Base-by-base conservation (phyloP, 805 yeast genomes). In the Lipomyces sp. region DNA sequence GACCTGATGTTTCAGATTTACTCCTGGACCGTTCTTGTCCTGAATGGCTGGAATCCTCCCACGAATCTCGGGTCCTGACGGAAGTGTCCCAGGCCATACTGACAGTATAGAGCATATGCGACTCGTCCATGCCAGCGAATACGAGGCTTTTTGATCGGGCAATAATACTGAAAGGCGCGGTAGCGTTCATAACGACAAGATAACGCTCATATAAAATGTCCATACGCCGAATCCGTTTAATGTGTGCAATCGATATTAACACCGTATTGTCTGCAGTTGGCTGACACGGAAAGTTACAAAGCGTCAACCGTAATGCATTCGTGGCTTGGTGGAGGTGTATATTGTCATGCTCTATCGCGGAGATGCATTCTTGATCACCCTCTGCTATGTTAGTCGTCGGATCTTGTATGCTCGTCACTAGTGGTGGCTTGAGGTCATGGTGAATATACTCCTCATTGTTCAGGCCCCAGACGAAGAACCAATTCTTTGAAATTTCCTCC, bases 91-190 rank as follows among this genome's bases (percentile, higher is more conserved):
- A 62, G 15, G 61, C 58, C 32, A 62, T 15, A 7, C 48, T 29
- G n/a, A 62, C 55, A 7, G 65, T 59, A 53, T 62, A 62, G 4
- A 62, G 15, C 58, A 62, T 59, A 13, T 57, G 55, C 29, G 33
- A 57, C 58, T 59, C 65, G 33, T 62, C 65, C n/a, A 64, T 62
- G 29, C 65, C 65, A 18, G 65, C 65, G 57, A 59, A 62, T 11
- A 57, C 33, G 15, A 62, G 57, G 37, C 57, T 62, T n/a, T 35
- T 50, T 11, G 65, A 39, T 13, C 58, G 37, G 29, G 64, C 65
- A 11, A 62, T 57, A 11, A 62, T 59, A 13, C 33, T 32, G 32
- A 62, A 62, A 35, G 65, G 65, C 15, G 65, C 65, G 35, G 65
- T 59, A 24, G 63, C 58, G 29, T 62, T 59, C 65, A 62, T 62